Percentiles rank a stretch among this genome's conserved stretches.
phyloP scores from a whole-genome alignment of 176 grass and related monocot genomes.

The Rhynchospora tenuis region DNA sequence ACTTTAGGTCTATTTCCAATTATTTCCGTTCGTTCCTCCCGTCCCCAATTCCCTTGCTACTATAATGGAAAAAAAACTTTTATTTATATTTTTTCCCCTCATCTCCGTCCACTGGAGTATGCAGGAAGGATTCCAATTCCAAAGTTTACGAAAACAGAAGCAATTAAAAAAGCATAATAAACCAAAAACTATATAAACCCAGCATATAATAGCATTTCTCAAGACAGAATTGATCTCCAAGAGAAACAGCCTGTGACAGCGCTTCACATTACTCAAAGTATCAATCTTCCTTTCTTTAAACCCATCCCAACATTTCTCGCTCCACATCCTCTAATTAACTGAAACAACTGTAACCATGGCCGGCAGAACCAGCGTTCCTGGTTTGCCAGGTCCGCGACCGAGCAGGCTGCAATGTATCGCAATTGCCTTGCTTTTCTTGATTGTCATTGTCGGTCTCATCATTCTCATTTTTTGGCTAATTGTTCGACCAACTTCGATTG shows the following conservation, averaged over 20 bases:
- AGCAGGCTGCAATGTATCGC: conserved; percentile 27
- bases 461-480: conserved; percentile 54
- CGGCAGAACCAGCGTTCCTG: not conserved
- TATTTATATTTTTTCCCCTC: not conserved
- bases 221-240: conserved; percentile 17
- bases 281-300: conserved; percentile 35
- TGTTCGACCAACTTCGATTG: conserved; percentile 30
- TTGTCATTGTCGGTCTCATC: conserved; percentile 28
- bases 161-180: not conserved
- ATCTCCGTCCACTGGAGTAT: conserved; percentile 35
- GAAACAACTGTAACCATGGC: conserved; percentile 27
- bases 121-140: conserved; percentile 69
- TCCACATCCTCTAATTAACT: not conserved
- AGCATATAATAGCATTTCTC: not conserved
- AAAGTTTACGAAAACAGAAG: conserved; percentile 31
- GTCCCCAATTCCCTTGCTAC: conserved; percentile 14
- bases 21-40: conserved; percentile 19
- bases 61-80: not conserved
- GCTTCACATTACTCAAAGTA: conserved; percentile 51
- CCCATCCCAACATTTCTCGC: not conserved
- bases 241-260: conserved; percentile 33
- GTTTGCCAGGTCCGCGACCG: conserved; percentile 15
- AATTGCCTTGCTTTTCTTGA: conserved; percentile 27
- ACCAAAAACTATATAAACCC: conserved; percentile 6
- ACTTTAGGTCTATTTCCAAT: not conserved